These are phyloP conservation scores for Linnemannia schmuckeri DNA, from an alignment of 192 early-diverging fungal genomes.

Conservation along the genomic window DNA sequence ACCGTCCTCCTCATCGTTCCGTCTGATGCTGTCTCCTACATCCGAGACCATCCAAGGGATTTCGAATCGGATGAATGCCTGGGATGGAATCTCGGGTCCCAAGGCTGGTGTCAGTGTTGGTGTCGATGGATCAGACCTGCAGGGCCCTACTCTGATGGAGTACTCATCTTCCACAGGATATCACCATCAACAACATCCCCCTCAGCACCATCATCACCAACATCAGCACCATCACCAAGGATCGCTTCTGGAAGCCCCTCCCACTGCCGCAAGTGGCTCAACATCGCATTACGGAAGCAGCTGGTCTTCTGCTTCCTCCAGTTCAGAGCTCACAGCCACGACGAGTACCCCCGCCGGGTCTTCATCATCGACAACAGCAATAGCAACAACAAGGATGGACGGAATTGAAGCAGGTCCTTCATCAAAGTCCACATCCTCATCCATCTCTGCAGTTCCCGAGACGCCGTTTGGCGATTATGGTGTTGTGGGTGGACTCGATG, in stretches of 20 bases:
- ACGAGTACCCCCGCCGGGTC: not conserved
- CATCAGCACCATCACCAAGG: not conserved
- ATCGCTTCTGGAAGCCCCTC: not conserved
- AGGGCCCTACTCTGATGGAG: not conserved
- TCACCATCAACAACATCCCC: not conserved
- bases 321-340: slow-evolving; percentile 13
- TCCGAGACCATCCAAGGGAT: slow-evolving; percentile 28
- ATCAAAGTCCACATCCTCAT: not conserved
- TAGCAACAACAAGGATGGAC: slow-evolving; percentile 23
- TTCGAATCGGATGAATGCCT: slow-evolving; percentile 38
- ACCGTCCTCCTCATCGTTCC: slow-evolving; percentile 7
- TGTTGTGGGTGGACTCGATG: not conserved
- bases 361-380: not conserved
- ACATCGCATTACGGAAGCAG: not conserved
- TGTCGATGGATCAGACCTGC: not conserved
- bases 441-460: slow-evolving; percentile 28
- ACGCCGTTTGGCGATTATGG: slow-evolving; percentile 6
- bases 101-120: not conserved
- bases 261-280: not conserved
- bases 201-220: not conserved
- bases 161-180: not conserved
- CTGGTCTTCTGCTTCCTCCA: slow-evolving; percentile 21
- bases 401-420: slow-evolving; percentile 20
- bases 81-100: slow-evolving; percentile 29
- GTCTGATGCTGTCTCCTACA: slow-evolving; percentile 36